Evolutionary conservation across 768 basidiomycete species (phyloP), one percentile per base, ranked within the genome.

Genomic region (Auricularia heimuer): DNA sequence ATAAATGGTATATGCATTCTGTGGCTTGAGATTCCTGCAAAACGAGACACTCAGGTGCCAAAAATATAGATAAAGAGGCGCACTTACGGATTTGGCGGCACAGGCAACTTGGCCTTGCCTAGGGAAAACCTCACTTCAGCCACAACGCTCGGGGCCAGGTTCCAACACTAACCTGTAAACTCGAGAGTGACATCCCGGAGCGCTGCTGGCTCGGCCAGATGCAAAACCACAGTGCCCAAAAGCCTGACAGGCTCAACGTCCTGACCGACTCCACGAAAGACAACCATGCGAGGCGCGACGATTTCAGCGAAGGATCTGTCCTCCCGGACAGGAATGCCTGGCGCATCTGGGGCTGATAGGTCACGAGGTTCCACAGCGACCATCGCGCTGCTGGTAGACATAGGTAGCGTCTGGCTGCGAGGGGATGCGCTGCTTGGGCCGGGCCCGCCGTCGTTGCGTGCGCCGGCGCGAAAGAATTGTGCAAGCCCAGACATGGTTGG

Each of bases 231-330:
- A 71, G 87, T 82, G 4, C 96, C 96, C 54, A 85, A 86, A 67
- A 98, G 85, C 16, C 85, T 77, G 8, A 86, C 85, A 4, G 94
- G 88, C 70, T 94, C 90, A 67, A 92, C 86, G 67, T 96, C 92
- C 69, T 82, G 82, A 39, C 92, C 92, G 4, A 85, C 85, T 58
- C 94, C 93, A 67, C 85, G 83, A 71, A 98, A 82, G 63, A 81
- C 79, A 67, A 97, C 76, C 69, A 77, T 80, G 45, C 90, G 88
- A 3, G 81, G 79, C 73, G 89, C 85, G 64, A 85, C 71, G 70
- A 98, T 88, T 68, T 94, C 89, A 67, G 98, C 79, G 61, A 75
- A 77, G 14, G 83, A 77, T 33, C 76, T 77, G 16, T 10, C 21
- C 63, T 61, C 63, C 12, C 29, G 29, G 29, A 42, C 7, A 7